phyloP scores from a whole-genome alignment of 202 grass and related monocot genomes.

The Carex arenaria region DNA sequence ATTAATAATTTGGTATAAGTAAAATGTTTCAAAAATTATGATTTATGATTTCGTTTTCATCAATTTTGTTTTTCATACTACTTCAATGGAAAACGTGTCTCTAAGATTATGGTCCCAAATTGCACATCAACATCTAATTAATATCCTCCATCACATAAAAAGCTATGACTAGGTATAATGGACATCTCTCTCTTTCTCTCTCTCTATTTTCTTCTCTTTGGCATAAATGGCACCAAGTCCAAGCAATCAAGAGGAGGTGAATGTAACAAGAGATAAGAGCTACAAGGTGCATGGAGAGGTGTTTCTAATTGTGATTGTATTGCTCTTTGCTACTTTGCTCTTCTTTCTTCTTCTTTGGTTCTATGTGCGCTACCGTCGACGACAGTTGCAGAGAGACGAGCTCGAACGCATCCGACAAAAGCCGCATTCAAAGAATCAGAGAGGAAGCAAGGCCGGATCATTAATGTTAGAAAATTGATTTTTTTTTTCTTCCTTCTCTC shows the following conservation, averaged over 20 bases:
- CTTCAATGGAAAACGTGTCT: not conserved
- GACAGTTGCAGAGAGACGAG: not conserved
- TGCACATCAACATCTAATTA: not conserved
- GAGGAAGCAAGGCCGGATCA: not conserved
- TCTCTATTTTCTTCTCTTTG: not conserved
- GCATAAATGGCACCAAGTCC: constrained; percentile 9
- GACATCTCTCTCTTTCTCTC: not conserved
- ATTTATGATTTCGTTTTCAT: not conserved
- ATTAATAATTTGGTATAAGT: too few species aligned
- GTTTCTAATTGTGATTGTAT: constrained; percentile 26
- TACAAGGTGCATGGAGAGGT: constrained; percentile 32
- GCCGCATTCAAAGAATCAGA: not conserved
- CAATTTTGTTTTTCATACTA: not conserved
- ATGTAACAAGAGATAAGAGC: constrained; percentile 14
- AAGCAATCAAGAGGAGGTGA: not conserved
- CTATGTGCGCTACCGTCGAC: constrained; percentile 1
- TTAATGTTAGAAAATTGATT: not conserved
- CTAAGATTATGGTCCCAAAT: not conserved
- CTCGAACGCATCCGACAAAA: not conserved
- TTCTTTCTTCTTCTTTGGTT: constrained; percentile 5
- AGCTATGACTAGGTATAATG: not conserved
- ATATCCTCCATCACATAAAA: not conserved
- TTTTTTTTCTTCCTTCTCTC: not conserved
- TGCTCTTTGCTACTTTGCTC: constrained; percentile 28
- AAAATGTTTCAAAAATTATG: not conserved